Percentiles rank a stretch among this genome's conserved stretches.
Conservation (phyloP, 2,329 filamentous ascomycete species). For the Fusarium penzigii region DNA sequence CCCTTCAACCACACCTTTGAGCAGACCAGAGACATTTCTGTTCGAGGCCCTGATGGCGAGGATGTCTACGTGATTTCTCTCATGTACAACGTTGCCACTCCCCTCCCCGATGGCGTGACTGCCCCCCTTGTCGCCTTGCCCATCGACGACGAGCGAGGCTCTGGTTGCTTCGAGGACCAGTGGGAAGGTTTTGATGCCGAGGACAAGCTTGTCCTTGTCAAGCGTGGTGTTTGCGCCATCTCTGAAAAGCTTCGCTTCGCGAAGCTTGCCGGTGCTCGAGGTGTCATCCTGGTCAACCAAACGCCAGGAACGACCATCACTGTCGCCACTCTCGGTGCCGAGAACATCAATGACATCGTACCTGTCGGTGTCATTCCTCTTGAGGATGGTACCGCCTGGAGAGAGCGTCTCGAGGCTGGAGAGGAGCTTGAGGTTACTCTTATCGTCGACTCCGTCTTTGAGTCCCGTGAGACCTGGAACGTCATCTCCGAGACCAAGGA, state of each 20-base stretch:
- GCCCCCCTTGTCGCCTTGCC: constrained; percentile 39
- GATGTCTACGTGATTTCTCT: constrained; percentile 44
- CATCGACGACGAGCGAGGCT: constrained; percentile 39
- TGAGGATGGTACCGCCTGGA: constrained; percentile 40
- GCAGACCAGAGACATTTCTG: constrained; percentile 42
- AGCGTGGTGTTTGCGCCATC: constrained; percentile 46
- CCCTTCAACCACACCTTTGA: constrained; percentile 49
- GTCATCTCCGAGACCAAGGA: constrained; percentile 45
- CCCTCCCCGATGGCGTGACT: constrained; percentile 38
- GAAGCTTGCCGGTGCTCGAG: constrained; percentile 42
- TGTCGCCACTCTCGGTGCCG: constrained; percentile 54
- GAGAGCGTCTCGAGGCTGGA: constrained; percentile 32
- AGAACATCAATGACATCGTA: constrained; percentile 37
- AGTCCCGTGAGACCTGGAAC: constrained; percentile 41
- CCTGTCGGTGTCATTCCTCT: constrained; percentile 39
- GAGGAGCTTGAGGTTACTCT: constrained; percentile 38
- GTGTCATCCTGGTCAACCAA: constrained; percentile 64
- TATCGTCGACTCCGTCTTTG: constrained; percentile 39
- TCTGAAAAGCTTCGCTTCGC: constrained; percentile 46
- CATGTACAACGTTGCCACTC: constrained; percentile 49
- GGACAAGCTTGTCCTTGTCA: constrained; percentile 47
- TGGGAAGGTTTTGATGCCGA: constrained; percentile 46
- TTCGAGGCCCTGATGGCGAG: constrained; percentile 47
- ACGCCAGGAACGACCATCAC: constrained; percentile 44
- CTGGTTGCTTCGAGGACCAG: constrained; percentile 44